Percentiles rank a stretch among this genome's conserved stretches.
Conservation (phyloP, 306 rosid genomes). For the Begonia loranthoides region DNA sequence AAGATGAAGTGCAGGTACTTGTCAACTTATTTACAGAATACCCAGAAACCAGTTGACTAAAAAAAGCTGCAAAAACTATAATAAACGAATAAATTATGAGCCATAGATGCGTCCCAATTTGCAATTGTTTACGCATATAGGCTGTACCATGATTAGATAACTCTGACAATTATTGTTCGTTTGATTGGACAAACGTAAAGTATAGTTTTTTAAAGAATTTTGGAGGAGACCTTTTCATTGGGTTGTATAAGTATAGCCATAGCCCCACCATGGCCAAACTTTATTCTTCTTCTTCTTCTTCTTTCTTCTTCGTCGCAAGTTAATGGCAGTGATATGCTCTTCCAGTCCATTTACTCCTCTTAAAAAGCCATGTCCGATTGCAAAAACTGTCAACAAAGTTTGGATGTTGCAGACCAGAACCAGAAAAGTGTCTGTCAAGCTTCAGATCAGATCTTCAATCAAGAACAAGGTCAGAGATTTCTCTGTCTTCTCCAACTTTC, state of each 20-base stretch:
- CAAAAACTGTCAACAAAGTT: constrained; percentile 5
- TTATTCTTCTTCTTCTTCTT: constrained; percentile 3
- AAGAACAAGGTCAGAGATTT: constrained; percentile 12
- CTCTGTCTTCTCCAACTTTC: background rate
- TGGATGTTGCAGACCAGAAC: constrained; percentile 3
- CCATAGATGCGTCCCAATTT: too few relatives aligned
- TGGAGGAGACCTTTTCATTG: background rate
- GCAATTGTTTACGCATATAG: too few relatives aligned
- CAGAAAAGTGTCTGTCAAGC: constrained; percentile 1
- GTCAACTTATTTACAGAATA: too few relatives aligned
- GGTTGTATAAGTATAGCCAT: background rate
- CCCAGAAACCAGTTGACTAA: too few relatives aligned
- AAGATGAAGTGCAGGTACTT: too few relatives aligned
- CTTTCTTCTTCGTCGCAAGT: background rate
- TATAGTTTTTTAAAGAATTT: background rate
- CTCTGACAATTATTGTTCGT: too few relatives aligned
- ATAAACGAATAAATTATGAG: too few relatives aligned
- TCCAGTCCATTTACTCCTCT: background rate
- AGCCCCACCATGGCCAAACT: constrained; percentile 5
- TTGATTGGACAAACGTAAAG: background rate
- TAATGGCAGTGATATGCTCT: constrained; percentile 2
- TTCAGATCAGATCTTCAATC: constrained; percentile 13
- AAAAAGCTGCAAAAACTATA: too few relatives aligned
- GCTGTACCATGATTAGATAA: too few relatives aligned
- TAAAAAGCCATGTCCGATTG: background rate